These are phyloP conservation scores for Calvatia gigantea DNA, from an alignment of 768 basidiomycete genomes.

Conservation along the genomic window DNA sequence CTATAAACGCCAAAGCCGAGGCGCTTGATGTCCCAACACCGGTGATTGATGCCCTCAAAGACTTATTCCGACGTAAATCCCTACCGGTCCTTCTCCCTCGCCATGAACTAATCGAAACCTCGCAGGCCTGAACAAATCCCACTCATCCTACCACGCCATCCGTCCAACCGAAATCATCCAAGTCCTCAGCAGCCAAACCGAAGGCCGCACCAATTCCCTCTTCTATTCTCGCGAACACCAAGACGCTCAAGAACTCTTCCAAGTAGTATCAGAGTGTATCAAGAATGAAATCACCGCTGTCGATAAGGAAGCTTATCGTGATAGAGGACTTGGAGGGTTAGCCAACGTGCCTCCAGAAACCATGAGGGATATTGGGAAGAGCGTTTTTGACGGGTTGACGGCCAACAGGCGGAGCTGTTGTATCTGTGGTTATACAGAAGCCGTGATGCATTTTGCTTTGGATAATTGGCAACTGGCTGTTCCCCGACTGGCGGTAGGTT, in stretches of 20 bases:
- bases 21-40: slow-evolving; percentile 80
- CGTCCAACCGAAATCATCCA: slow-evolving; percentile 72
- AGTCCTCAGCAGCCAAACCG: slow-evolving; percentile 55
- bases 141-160: slow-evolving; percentile 52
- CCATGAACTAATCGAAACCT: slow-evolving; percentile 1
- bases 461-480: slow-evolving; percentile 82
- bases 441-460: slow-evolving; percentile 88
- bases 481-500: slow-evolving; percentile 58
- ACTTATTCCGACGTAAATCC: slow-evolving; percentile 62
- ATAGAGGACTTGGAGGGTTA: slow-evolving; percentile 68
- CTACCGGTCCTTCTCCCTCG: slow-evolving; percentile 1
- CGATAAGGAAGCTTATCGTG: slow-evolving; percentile 64
- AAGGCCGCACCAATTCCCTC: slow-evolving; percentile 55
- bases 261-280: slow-evolving; percentile 85
- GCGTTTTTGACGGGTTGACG: slow-evolving; percentile 86
- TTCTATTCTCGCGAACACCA: slow-evolving; percentile 93
- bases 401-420: slow-evolving; percentile 88
- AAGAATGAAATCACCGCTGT: slow-evolving; percentile 80
- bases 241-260: slow-evolving; percentile 98
- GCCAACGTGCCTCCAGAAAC: slow-evolving; percentile 18
- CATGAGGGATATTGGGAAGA: slow-evolving; percentile 38
- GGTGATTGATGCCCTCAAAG: slow-evolving; percentile 76
- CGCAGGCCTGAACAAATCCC: slow-evolving; percentile 65
- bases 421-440: slow-evolving; percentile 89
- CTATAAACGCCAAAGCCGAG: slow-evolving; percentile 74